Percentiles rank a stretch among this genome's conserved stretches.
phyloP scores from a whole-genome alignment of 2,329 filamentous ascomycete species.

The Fusarium avenaceum region DNA sequence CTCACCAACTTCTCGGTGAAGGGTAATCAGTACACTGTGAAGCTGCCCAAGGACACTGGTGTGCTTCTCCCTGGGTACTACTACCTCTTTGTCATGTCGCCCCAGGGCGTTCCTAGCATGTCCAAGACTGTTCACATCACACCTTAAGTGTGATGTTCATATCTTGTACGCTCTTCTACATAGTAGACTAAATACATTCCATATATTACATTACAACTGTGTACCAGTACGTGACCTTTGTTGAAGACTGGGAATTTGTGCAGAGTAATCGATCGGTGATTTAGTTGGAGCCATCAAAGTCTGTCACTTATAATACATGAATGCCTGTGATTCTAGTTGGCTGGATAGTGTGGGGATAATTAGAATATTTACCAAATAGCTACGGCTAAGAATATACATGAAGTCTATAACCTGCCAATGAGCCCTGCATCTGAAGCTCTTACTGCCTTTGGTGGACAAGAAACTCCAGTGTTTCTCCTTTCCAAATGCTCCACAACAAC shows the following conservation, averaged over 20 bases:
- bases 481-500: slow-evolving; percentile 16
- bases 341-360: too few relatives aligned
- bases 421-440: too few relatives aligned
- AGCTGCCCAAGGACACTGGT: slow-evolving; percentile 62
- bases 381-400: too few relatives aligned
- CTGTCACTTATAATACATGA: too few relatives aligned
- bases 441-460: too few relatives aligned
- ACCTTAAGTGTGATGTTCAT: neutral
- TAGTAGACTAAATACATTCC: neutral
- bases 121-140: slow-evolving; percentile 32
- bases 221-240: too few relatives aligned
- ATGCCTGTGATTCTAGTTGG: too few relatives aligned
- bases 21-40: slow-evolving; percentile 54
- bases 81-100: slow-evolving; percentile 62
- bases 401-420: too few relatives aligned
- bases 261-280: too few relatives aligned
- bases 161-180: neutral
- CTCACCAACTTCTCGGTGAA: slow-evolving; percentile 51
- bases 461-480: neutral
- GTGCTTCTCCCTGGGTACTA: slow-evolving; percentile 67
- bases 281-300: too few relatives aligned
- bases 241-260: too few relatives aligned
- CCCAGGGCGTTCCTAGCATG: slow-evolving; percentile 28
- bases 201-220: neutral
- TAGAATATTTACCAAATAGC: too few relatives aligned